Base-by-base conservation (phyloP, 2,329 filamentous ascomycete species). In the Cytospora chrysosperma region DNA sequence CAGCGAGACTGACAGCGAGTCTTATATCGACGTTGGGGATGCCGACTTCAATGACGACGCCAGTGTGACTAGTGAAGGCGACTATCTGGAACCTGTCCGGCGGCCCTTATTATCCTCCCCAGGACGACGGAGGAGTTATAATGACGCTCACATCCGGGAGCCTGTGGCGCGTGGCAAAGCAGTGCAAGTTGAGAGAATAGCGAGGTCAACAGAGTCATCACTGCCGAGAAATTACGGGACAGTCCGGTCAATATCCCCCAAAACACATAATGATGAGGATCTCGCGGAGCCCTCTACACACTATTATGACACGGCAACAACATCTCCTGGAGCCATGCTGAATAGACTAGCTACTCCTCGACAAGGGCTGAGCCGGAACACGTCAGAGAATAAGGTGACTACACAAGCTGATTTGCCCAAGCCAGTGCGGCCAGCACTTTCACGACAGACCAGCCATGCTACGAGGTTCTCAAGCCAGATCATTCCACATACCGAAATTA, bases 401-500 rank as follows among this genome's bases (percentile, higher is more conserved):
- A 30, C 47, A 13, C 50, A 40, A 19, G 32, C 54, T 1, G 55
- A 63, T 65, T 15, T 68, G 64, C 61, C 57, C 61, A 52, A 70
- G 74, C 49, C 67, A 71, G 53, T 70, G 67, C 57, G 78, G 81
- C 32, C 85, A 84, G 8, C 74, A 75, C 17, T 74, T 84, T 83
- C 83, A 2, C 77, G 82, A 6, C 81, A 85, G 59, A 78, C 82
- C 26, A 86, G 78, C 1, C 70, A 82, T 1, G 77, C 81, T 15
- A 79, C 84, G 52, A 85, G 85, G 43, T 94, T 94, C 73, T 89
- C 88, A 0, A 93, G 89, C 57, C 86, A 85, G 7, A 86, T 90
- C 0, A 86, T 91, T 0, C 91, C 91, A 0, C 85, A 89, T 67
- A 88, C 90, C 2, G 84, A 82, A 65, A 82, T 92, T 26, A 85